A percentile compares a stretch with the other conserved stretches of the same genome.
Conservation (phyloP, 176 grass and related monocot species). For the Tuctoria greenei region DNA sequence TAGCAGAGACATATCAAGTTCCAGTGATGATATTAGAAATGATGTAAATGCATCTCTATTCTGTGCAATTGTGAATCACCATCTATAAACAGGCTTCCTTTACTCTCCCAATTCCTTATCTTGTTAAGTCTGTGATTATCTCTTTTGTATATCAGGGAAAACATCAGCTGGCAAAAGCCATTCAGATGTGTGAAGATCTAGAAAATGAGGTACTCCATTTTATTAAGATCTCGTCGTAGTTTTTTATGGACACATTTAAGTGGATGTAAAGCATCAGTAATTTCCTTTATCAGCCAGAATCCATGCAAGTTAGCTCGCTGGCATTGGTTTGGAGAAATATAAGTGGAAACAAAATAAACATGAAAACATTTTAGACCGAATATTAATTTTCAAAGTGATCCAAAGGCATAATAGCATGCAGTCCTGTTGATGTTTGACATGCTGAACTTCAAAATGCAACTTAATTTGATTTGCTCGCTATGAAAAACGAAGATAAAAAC, state of each 20-base stretch:
- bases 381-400: neutral
- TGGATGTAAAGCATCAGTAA: too few relatives aligned
- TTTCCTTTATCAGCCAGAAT: neutral
- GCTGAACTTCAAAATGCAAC: neutral
- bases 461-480: neutral
- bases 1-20: constrained; percentile 56
- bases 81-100: constrained; percentile 10
- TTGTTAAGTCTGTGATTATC: neutral
- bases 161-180: constrained; percentile 56
- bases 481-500: neutral
- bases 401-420: neutral
- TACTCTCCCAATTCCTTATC: neutral
- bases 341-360: neutral
- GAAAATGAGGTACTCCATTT: constrained; percentile 62
- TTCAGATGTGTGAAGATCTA: constrained; percentile 61
- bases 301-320: constrained; percentile 3
- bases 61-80: constrained; percentile 24
- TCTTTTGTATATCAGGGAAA: constrained; percentile 47
- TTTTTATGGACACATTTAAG: neutral
- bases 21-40: constrained; percentile 52
- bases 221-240: constrained; percentile 1
- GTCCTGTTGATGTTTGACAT: neutral
- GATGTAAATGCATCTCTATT: constrained; percentile 44
- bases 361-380: neutral
- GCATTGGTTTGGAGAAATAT: neutral